Base-by-base conservation (phyloP, 306 rosid species). In the Vicia sativa region DNA sequence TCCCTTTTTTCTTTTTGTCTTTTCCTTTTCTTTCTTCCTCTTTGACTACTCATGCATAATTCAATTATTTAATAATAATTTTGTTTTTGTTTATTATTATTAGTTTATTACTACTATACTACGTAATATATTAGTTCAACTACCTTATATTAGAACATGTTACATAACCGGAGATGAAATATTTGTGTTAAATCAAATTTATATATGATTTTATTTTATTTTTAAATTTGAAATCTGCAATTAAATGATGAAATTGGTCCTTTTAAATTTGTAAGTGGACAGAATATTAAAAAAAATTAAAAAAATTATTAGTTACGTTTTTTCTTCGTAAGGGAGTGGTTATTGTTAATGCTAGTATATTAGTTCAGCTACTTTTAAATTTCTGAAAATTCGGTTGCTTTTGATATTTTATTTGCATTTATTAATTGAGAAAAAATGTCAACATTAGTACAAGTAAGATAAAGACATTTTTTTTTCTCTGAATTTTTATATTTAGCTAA, bases 21-120 rank as follows among this genome's bases (percentile, higher is more conserved):
- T 59, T 52, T 53, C 9, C 59, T 11, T 6, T 13, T 28, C 9
- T 66, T 1, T n/a, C n/a, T 16, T 35, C 5, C 4, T 25, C 16
- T 62, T 54, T 58, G 77, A 77, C 68, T 14, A 39, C 21, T 12
- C 68, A 37, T 70, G 67, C 39, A 44, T 1, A 71, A 6, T 7
- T 19, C 11, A n/a, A n/a, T 14, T n/a, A 57, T 16, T 16, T 15
- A 2, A 14, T 56, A 12, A n/a, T n/a, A n/a, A n/a, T n/a, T n/a
- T n/a, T n/a, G n/a, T n/a, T n/a, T n/a, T n/a, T n/a, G n/a, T n/a
- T n/a, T n/a, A n/a, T n/a, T n/a, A n/a, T n/a, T n/a, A n/a, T n/a
- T n/a, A n/a, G n/a, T n/a, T n/a, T 52, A 21, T 14, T 56, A 44
- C 3, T 42, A 11, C n/a, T 42, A 12, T 12, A 41, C 14, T 41